phyloP scores from a whole-genome alignment of 2,329 filamentous ascomycete genomes.

The Colletotrichum orbiculare region DNA sequence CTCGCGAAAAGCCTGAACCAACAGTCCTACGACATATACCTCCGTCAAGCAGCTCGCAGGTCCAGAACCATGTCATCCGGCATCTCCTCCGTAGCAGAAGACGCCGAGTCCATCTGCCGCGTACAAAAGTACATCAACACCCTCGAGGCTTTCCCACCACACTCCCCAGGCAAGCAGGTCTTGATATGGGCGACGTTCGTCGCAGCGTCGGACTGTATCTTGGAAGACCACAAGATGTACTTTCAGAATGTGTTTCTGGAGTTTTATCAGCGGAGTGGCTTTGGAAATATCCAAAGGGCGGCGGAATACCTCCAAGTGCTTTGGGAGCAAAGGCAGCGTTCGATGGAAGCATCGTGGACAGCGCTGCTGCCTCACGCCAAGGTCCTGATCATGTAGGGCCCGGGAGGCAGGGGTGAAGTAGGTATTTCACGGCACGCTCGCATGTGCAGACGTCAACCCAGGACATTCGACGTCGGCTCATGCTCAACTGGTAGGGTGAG shows the following conservation, averaged over 20 bases:
- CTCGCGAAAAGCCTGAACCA: conserved; percentile 35
- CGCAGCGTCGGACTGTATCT: conserved; percentile 40
- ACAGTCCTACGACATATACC: conserved; percentile 28
- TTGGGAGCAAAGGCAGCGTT: conserved; percentile 36
- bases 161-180: conserved; percentile 40
- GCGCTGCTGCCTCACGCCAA: conserved; percentile 40
- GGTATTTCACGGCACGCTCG: too few relatives aligned
- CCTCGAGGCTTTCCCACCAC: conserved; percentile 36
- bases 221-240: conserved; percentile 42
- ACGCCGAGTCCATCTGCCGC: conserved; percentile 33
- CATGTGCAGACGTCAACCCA: too few relatives aligned
- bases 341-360: conserved; percentile 41
- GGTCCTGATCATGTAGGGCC: conserved; percentile 41
- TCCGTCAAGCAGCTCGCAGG: conserved; percentile 1
- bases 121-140: conserved; percentile 43
- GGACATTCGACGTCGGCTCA: too few relatives aligned
- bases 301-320: conserved; percentile 40
- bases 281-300: conserved; percentile 41
- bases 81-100: background rate
- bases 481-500: background rate
- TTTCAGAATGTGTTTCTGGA: conserved; percentile 37
- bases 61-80: background rate
- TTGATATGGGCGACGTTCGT: conserved; percentile 44
- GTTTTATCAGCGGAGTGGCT: conserved; percentile 40
- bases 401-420: too few relatives aligned